These are phyloP conservation scores for Alloteropsis semialata DNA, from an alignment of 176 grass and related monocot species.

Conservation along the genomic window DNA sequence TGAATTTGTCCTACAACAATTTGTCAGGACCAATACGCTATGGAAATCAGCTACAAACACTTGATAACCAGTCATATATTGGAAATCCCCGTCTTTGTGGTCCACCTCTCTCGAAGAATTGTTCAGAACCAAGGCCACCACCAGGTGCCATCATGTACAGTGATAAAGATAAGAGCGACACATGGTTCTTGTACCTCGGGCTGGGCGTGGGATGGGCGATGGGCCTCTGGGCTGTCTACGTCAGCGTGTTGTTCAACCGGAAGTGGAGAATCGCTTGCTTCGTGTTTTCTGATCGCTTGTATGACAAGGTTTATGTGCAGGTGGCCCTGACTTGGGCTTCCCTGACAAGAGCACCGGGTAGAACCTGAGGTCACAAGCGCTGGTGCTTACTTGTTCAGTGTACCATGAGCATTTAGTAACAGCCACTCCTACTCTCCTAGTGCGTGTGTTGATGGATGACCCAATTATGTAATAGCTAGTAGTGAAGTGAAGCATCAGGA, in stretches of 20 bases:
- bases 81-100: slow-evolving; percentile 17
- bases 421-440: too few species aligned
- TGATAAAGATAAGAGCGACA: not conserved
- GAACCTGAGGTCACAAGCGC: not conserved
- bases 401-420: not conserved
- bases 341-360: not conserved
- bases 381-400: not conserved
- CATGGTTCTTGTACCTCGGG: slow-evolving; percentile 1
- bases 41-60: not conserved
- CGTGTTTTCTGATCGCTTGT: slow-evolving; percentile 12
- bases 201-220: slow-evolving; percentile 20
- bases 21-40: slow-evolving; percentile 23
- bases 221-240: slow-evolving; percentile 6
- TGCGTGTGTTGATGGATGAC: too few species aligned
- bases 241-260: slow-evolving; percentile 22
- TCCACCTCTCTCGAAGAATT: not conserved
- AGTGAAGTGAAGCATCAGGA: not conserved
- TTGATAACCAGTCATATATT: not conserved
- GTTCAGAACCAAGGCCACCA: not conserved
- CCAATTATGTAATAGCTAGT: too few species aligned
- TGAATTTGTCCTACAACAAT: slow-evolving; percentile 20
- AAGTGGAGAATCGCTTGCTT: slow-evolving; percentile 31
- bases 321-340: not conserved
- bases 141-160: too few species aligned
- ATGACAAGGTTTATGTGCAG: slow-evolving; percentile 26